Base-by-base conservation (phyloP, 257 asterid species). In the Petunia axillaris region DNA sequence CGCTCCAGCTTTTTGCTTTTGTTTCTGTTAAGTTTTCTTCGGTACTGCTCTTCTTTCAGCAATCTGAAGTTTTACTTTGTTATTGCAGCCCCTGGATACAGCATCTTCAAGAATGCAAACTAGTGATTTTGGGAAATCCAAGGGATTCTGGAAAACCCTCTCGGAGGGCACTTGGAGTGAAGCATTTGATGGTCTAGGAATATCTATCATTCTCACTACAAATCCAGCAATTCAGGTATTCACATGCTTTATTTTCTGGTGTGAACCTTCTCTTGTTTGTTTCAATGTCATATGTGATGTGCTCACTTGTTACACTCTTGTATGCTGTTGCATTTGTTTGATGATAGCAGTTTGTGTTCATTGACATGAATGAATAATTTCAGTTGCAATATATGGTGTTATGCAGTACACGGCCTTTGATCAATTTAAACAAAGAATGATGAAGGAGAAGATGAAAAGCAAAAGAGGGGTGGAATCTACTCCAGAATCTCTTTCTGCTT, bases 91-190 rank as follows among this genome's bases (percentile, higher is more conserved):
- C 40, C 93, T 94, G 76, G 98, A 94, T 79, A 93, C 98, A 68
- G 97, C 93, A 74, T 88, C 98, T 73, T 91, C 98, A n/a, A 93
- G 89, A 89, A 94, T 94, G 98, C 98, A 94, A 88, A 94, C 97
- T 6, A 91, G 98, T 82, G 93, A 87, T 0, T 94, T 94, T 81
- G 98, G 98, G 58, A 91, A 93, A 87, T 93, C 98, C 7, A 91
- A 90, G 85, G 96, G 98, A 81, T 85, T 94, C 16, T 87, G 91
- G 96, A 83, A 87, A 83, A 89, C 94, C 71, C 90, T 94, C 53
- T 85, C 97, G 2, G 98, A 90, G 87, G 90, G 94, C 74, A 90
- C 89, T n/a, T 94, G 98, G 97, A 77, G 83, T 36, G 97, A 93
- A 84, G 87, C 88, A 64, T 94, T 90, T 85, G 98, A 94, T 82